These are phyloP conservation scores for Macrocybe sp. DNA, from an alignment of 1,284 basidiomycete genomes.

Conservation along the genomic window DNA sequence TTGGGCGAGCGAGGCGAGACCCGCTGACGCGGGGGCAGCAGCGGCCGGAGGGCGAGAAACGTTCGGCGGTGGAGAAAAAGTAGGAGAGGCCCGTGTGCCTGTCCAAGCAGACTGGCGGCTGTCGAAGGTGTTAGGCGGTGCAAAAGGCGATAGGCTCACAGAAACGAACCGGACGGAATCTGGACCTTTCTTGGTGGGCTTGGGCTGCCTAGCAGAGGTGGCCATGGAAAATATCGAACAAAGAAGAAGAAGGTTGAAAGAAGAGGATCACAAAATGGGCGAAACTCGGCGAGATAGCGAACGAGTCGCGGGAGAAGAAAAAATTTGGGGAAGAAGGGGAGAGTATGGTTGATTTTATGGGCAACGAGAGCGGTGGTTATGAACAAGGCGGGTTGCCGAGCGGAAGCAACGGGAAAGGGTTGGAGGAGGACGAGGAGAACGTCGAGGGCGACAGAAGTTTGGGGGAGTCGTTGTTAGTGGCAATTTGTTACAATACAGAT, in stretches of 20 bases:
- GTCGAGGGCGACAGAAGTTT: no score
- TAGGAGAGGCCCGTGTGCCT: slow-evolving; percentile 58
- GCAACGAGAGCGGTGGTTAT: slow-evolving; percentile 4
- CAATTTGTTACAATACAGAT: no score
- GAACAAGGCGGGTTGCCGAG: slow-evolving; percentile 7
- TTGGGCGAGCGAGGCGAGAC: slow-evolving; percentile 47
- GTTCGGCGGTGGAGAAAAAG: slow-evolving; percentile 55
- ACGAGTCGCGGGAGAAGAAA: slow-evolving; percentile 15
- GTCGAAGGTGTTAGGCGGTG: not conserved
- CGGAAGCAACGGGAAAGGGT: slow-evolving; percentile 5
- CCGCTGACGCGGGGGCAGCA: slow-evolving; percentile 28
- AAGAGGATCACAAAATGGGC: slow-evolving; percentile 27
- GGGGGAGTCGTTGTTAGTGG: no score
- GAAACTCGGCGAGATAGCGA: slow-evolving; percentile 33
- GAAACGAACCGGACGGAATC: slow-evolving; percentile 52
- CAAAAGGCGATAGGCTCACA: not conserved
- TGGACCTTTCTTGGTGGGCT: slow-evolving; percentile 53
- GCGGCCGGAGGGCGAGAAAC: slow-evolving; percentile 45
- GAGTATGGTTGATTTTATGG: slow-evolving; percentile 9
- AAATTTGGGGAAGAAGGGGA: slow-evolving; percentile 16
- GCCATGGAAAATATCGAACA: slow-evolving; percentile 42
- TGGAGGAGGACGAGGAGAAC: no score
- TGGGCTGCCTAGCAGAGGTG: slow-evolving; percentile 53
- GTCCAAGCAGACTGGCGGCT: slow-evolving; percentile 62
- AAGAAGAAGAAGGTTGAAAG: slow-evolving; percentile 26